Evolutionary conservation across 495 filamentous ascomycete genomes (phyloP).

Genomic region (Echria macrotheca): DNA sequence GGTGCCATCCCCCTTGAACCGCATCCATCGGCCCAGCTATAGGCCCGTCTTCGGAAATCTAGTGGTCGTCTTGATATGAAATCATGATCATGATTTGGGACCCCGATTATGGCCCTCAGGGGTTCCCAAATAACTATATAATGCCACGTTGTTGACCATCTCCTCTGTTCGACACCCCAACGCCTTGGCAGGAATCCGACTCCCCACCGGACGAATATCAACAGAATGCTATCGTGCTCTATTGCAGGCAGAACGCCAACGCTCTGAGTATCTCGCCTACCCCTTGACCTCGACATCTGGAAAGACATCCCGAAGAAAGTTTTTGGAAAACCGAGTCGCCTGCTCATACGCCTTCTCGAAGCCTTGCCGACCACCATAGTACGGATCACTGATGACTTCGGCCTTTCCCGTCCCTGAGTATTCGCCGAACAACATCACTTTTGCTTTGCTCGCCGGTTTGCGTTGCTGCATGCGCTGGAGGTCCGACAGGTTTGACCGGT

Average conservation of each 20-base stretch:
- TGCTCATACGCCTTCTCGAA: slow-evolving; percentile 87
- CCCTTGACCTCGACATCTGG: slow-evolving; percentile 26
- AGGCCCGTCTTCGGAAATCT: too few species aligned
- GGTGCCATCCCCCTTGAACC: slow-evolving; percentile 5
- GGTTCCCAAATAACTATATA: too few species aligned
- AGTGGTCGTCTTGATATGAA: too few species aligned
- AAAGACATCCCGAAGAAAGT: slow-evolving; percentile 57
- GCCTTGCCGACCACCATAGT: slow-evolving; percentile 78
- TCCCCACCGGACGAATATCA: too few species aligned
- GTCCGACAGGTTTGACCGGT: slow-evolving; percentile 72
- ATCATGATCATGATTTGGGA: too few species aligned
- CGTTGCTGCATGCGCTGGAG: slow-evolving; percentile 54
- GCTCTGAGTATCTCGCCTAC: not conserved
- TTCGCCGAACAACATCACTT: slow-evolving; percentile 79
- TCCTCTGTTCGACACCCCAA: too few species aligned
- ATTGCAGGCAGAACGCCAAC: not conserved
- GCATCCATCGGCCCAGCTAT: not conserved
- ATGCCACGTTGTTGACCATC: too few species aligned
- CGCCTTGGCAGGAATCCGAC: too few species aligned
- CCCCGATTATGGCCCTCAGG: too few species aligned
- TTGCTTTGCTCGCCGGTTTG: slow-evolving; percentile 47
- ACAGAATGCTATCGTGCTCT: slow-evolving; percentile 2
- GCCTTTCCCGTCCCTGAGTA: slow-evolving; percentile 60
- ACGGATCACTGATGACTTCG: slow-evolving; percentile 83
- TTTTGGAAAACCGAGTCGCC: slow-evolving; percentile 68